Evolutionary conservation across 192 early-diverging fungal genomes (phyloP).

Genomic region (Dimargaris verticillata): DNA sequence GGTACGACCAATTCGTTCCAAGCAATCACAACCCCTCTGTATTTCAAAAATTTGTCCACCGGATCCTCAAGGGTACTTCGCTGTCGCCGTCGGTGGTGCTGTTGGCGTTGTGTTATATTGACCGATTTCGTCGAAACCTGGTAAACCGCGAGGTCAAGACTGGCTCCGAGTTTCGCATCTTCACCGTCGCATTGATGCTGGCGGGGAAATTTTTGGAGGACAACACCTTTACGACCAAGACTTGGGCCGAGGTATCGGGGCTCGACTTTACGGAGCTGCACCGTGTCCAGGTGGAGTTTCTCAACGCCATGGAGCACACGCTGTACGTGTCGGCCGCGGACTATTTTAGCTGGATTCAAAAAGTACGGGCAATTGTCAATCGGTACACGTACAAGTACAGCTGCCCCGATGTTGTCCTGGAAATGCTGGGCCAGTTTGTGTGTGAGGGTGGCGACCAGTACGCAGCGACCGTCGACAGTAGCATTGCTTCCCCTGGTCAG

Average conservation of each 20-base stretch:
- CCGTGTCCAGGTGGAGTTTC: slow-evolving; percentile 58
- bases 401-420: neutral
- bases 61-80: neutral
- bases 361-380: neutral
- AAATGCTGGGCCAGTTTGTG: neutral
- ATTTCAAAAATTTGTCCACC: slow-evolving; percentile 4
- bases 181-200: slow-evolving; percentile 7
- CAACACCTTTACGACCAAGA: slow-evolving; percentile 66
- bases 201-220: slow-evolving; percentile 61
- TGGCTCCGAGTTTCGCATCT: slow-evolving; percentile 7
- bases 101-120: neutral
- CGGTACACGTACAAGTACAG: neutral
- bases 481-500: neutral
- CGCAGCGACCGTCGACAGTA: neutral
- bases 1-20: neutral
- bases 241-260: slow-evolving; percentile 57
- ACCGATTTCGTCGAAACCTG: neutral
- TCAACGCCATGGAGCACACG: slow-evolving; percentile 42
- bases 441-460: neutral
- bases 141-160: slow-evolving; percentile 3
- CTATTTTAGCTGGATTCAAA: slow-evolving; percentile 43
- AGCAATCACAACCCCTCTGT: neutral
- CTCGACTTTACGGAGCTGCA: slow-evolving; percentile 54
- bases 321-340: slow-evolving; percentile 39
- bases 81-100: slow-evolving; percentile 2